phyloP scores from a whole-genome alignment of 1,284 basidiomycete species.

The Phenoliferia sp. region DNA sequence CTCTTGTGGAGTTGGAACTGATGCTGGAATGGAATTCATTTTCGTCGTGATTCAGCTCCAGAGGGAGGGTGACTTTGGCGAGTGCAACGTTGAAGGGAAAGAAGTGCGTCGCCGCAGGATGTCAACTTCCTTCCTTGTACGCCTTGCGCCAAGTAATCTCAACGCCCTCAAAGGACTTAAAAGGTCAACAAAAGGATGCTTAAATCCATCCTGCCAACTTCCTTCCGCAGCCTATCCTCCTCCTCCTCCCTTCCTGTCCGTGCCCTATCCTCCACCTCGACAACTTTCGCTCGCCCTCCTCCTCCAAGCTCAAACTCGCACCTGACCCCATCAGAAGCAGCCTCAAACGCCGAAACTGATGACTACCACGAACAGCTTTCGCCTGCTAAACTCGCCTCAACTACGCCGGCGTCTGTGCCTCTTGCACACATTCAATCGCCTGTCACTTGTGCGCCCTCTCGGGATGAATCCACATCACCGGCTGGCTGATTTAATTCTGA shows the following conservation, averaged over 20 bases:
- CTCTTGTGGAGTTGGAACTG: conserved; percentile 2
- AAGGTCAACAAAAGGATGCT: too few relatives aligned
- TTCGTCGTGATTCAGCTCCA: too few relatives aligned
- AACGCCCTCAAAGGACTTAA: too few relatives aligned
- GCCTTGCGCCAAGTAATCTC: too few relatives aligned
- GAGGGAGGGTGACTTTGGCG: too few relatives aligned
- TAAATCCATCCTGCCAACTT: too few relatives aligned
- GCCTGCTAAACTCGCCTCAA: conserved; percentile 36
- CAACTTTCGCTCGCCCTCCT: not conserved
- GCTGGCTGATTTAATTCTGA: not conserved
- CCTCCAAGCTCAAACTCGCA: too few relatives aligned
- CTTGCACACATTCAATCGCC: conserved; percentile 43
- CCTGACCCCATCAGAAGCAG: conserved; percentile 21
- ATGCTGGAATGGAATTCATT: too few relatives aligned
- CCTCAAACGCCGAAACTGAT: conserved; percentile 19
- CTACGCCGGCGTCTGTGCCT: conserved; percentile 44
- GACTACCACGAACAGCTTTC: conserved; percentile 36
- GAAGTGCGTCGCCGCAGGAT: too few relatives aligned
- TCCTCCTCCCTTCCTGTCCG: too few relatives aligned
- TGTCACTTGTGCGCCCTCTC: conserved; percentile 38
- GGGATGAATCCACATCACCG: not conserved
- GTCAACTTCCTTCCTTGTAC: too few relatives aligned
- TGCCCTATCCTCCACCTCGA: not conserved
- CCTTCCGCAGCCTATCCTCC: not conserved
- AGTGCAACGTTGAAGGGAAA: too few relatives aligned